Evolutionary conservation across 192 early-diverging fungal species (phyloP).

Genomic region (Mortierella antarctica): DNA sequence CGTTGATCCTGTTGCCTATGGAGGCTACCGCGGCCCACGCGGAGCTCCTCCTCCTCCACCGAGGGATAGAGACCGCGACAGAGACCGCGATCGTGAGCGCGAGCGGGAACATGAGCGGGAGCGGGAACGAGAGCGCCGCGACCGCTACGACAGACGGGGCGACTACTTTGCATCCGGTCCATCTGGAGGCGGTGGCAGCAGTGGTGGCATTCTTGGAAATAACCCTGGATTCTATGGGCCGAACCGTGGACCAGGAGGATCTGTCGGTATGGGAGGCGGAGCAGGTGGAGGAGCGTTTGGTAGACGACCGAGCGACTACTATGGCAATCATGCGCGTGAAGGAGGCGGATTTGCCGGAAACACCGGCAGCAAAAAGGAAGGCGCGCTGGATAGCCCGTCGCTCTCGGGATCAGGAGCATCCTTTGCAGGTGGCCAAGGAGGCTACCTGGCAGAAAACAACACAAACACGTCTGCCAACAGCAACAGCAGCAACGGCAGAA

Average conservation of each 20-base stretch:
- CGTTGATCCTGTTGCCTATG: slow-evolving; percentile 24
- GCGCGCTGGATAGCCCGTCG: slow-evolving; percentile 7
- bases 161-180: slow-evolving; percentile 28
- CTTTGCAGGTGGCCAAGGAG: too few relatives aligned
- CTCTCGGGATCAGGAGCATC: neutral
- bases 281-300: slow-evolving; percentile 18
- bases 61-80: slow-evolving; percentile 38
- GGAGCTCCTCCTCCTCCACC: slow-evolving; percentile 36
- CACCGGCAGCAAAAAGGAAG: slow-evolving; percentile 13
- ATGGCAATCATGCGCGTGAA: slow-evolving; percentile 18
- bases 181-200: slow-evolving; percentile 7
- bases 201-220: neutral
- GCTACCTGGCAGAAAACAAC: neutral
- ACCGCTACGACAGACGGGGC: slow-evolving; percentile 36
- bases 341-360: neutral
- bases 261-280: slow-evolving; percentile 5
- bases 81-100: slow-evolving; percentile 34
- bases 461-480: neutral
- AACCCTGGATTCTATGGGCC: slow-evolving; percentile 21
- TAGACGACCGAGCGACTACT: slow-evolving; percentile 32
- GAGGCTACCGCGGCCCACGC: slow-evolving; percentile 41
- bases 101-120: slow-evolving; percentile 32
- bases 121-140: slow-evolving; percentile 23
- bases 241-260: slow-evolving; percentile 20
- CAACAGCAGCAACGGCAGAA: neutral